phyloP scores from a whole-genome alignment of 768 basidiomycete species.

The Holtermannia corniformis region DNA sequence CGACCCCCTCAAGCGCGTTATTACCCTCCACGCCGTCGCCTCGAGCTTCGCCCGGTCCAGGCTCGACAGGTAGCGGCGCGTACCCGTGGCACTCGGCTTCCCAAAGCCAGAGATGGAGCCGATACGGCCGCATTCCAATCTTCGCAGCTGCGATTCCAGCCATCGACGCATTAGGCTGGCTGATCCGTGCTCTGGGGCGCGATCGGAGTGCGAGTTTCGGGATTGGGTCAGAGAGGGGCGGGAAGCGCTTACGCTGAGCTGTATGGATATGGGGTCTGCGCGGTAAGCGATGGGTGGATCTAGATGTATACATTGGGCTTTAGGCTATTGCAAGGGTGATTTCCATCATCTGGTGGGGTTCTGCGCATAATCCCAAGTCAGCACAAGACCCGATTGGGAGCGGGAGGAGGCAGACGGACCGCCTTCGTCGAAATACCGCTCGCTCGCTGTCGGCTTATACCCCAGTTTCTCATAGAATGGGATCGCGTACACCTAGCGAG shows the following conservation, averaged over 20 bases:
- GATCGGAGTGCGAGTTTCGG: conserved; percentile 10
- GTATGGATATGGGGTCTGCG: not conserved
- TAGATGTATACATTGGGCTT: not conserved
- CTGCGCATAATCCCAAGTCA: no score
- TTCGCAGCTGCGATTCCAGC: conserved; percentile 29
- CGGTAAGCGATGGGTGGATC: not conserved
- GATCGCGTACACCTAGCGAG: conserved; percentile 10
- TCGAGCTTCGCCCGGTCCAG: conserved; percentile 15
- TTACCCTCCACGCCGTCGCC: conserved; percentile 22
- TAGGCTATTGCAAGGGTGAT: not conserved
- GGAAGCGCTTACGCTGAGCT: conserved; percentile 12
- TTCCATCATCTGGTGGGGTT: conserved; percentile 2
- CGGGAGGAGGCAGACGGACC: conserved; percentile 1
- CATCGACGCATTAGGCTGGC: conserved; percentile 22
- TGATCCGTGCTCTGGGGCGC: conserved; percentile 21
- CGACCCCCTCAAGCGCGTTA: conserved; percentile 4
- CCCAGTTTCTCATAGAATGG: conserved; percentile 13
- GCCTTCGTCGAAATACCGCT: conserved; percentile 8
- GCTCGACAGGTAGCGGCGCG: conserved; percentile 7
- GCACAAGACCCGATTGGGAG: no score
- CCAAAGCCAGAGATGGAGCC: not conserved
- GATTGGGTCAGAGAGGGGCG: conserved; percentile 4
- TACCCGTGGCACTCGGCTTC: conserved; percentile 18
- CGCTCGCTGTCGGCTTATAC: conserved; percentile 4
- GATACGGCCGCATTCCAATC: conserved; percentile 16